Conservation (phyloP, 352 stramenopile genomes). For the Globisporangium iwayamae region DNA sequence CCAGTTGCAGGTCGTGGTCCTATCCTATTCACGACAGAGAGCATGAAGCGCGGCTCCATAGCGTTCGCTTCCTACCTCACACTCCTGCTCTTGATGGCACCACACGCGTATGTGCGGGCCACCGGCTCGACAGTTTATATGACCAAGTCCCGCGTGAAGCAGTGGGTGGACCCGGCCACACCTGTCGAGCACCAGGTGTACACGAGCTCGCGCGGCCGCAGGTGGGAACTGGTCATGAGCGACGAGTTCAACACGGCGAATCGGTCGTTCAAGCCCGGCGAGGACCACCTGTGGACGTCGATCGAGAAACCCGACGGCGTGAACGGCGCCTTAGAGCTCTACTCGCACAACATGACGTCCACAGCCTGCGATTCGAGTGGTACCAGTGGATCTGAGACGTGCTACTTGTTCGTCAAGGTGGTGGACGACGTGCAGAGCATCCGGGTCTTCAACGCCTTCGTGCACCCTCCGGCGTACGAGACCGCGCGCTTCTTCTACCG, state of each 20-base stretch:
- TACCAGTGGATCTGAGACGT: slow-evolving; percentile 28
- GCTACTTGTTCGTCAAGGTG: slow-evolving; percentile 60
- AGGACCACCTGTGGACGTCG: slow-evolving; percentile 92
- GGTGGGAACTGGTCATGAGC: slow-evolving; percentile 69
- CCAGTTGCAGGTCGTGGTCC: no score
- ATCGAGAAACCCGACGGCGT: slow-evolving; percentile 94
- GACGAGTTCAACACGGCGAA: slow-evolving; percentile 55
- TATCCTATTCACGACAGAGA: no score
- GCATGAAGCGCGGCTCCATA: no score
- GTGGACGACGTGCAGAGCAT: slow-evolving; percentile 42
- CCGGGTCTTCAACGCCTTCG: slow-evolving; percentile 54
- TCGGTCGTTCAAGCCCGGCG: slow-evolving; percentile 84
- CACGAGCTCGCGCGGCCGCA: background rate
- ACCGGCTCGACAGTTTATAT: no score
- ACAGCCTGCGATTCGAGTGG: slow-evolving; percentile 36
- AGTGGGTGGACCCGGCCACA: no score
- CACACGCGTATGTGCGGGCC: no score
- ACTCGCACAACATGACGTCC: slow-evolving; percentile 84
- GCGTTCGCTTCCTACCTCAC: no score
- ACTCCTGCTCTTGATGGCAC: no score
- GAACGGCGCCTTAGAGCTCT: slow-evolving; percentile 91
- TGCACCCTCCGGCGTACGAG: slow-evolving; percentile 42
- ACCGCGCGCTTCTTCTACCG: slow-evolving; percentile 35
- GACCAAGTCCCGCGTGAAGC: no score
- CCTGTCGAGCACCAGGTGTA: background rate